Evolutionary conservation across 2,329 filamentous ascomycete species (phyloP).

Genomic region (Hypoxylon sp.): DNA sequence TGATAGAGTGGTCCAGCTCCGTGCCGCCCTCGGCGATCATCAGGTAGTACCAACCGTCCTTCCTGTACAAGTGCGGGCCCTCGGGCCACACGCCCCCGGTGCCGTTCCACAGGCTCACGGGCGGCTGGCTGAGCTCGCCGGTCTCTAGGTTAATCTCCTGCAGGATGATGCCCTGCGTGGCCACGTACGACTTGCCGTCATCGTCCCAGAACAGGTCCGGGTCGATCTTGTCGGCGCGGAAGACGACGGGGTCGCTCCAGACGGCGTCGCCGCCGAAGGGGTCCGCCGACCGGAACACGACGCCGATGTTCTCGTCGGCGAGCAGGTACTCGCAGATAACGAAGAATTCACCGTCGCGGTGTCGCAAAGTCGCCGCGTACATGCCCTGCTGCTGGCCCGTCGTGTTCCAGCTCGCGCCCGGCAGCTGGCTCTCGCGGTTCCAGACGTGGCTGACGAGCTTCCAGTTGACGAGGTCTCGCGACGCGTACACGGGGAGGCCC

Average conservation of each 20-base stretch:
- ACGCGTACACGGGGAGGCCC: constrained; percentile 64
- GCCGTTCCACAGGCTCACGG: constrained; percentile 58
- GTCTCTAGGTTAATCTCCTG: constrained; percentile 53
- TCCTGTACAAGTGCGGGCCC: constrained; percentile 60
- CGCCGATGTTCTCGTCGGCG: constrained; percentile 23
- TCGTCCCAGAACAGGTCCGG: constrained; percentile 59
- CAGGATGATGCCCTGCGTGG: constrained; percentile 48
- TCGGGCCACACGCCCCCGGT: constrained; percentile 58
- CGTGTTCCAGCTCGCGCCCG: constrained; percentile 50
- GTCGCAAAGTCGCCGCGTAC: constrained; percentile 52
- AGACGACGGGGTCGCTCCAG: constrained; percentile 57
- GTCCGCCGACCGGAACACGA: constrained; percentile 56
- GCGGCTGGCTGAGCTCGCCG: constrained; percentile 49
- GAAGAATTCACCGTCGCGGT: constrained; percentile 49
- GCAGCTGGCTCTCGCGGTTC: constrained; percentile 57
- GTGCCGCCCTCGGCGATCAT: constrained; percentile 64
- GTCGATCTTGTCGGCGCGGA: constrained; percentile 53
- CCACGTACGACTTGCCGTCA: constrained; percentile 54
- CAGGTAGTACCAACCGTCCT: constrained; percentile 61
- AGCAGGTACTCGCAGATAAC: constrained; percentile 50
- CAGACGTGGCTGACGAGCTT: constrained; percentile 57
- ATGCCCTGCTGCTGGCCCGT: constrained; percentile 50
- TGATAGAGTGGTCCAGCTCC: constrained; percentile 55
- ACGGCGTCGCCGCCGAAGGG: constrained; percentile 53
- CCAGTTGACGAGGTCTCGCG: constrained; percentile 64